Base-by-base conservation (phyloP, 345 rosid genomes). In the Acer saccharum region DNA sequence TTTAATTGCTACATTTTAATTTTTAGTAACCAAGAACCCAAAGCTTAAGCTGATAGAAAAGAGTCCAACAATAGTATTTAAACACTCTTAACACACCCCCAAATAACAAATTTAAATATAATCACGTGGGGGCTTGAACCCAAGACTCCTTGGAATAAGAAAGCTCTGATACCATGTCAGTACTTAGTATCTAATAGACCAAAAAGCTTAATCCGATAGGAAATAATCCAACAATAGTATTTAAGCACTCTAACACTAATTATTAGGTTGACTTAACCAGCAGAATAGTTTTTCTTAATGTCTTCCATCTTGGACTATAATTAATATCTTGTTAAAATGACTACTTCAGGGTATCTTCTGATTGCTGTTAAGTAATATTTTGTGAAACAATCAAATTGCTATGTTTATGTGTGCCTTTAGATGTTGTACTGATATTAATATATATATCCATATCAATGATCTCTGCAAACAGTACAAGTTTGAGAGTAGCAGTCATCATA, bases 241-340 rank as follows among this genome's bases (percentile, higher is more conserved):
- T 35, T 35, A 35, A 35, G 39, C 6, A 35, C 39, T 35, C 39
- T 35, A 35, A 35, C 39, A 35, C 39, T 5, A 35, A 35, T 17
- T 43, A 61, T 43, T 12, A 7, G 20, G 43, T 74, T 74, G 23
- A 29, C 50, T 6, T 48, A 25, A 16, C 3, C 32, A 1, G 16
- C 10, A 43, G 17, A 74, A 13, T 35, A 20, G 7, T 12, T 43
- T 46, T 74, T 46, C 7, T 10, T 50, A 16, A 4, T 17, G 14
- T 11, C 18, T 27, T 63, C 62, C 62, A 74, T 74, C 41, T 50
- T 60, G 18, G 60, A 54, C 50, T 35, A 74, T 64, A 50, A 35
- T 65, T 52, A 52, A 18, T 65, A 65, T 62, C 48, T 65, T 6
- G n/a, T 27, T 12, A 17, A 13, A 48, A 27, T 58, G 66, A 58